A percentile compares a stretch with the other conserved stretches of the same genome.
Evolutionary conservation across 352 stramenopile species (phyloP).

Genomic region (Salisapilia sapeloensis): DNA sequence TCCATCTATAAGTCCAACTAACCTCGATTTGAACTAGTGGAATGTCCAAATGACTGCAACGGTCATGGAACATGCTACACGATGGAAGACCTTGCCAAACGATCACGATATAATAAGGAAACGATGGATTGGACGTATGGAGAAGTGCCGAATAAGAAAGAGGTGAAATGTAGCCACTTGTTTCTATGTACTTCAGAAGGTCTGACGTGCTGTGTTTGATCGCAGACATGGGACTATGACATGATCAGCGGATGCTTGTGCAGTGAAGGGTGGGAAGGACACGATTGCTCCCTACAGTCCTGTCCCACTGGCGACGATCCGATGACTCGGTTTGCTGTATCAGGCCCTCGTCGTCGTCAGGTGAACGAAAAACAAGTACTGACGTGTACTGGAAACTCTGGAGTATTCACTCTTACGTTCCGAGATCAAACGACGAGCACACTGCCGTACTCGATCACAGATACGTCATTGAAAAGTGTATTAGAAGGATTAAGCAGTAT

Average conservation of each 20-base stretch:
- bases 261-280: slow-evolving; percentile 74
- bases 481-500: slow-evolving; percentile 28
- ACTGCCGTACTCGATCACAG: slow-evolving; percentile 21
- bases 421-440: slow-evolving; percentile 42
- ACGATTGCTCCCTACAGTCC: slow-evolving; percentile 73
- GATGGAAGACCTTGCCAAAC: slow-evolving; percentile 55
- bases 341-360: slow-evolving; percentile 24
- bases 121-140: slow-evolving; percentile 36
- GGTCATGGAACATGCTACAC: slow-evolving; percentile 72
- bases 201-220: not conserved
- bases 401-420: slow-evolving; percentile 57
- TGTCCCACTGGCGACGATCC: slow-evolving; percentile 85
- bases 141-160: slow-evolving; percentile 59
- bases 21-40: slow-evolving; percentile 8
- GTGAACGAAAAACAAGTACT: slow-evolving; percentile 70
- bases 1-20: not conserved
- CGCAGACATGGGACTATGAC: slow-evolving; percentile 77
- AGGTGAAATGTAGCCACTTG: slow-evolving; percentile 3
- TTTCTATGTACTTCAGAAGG: not conserved
- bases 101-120: slow-evolving; percentile 29
- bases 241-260: slow-evolving; percentile 76
- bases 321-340: slow-evolving; percentile 21
- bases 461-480: slow-evolving; percentile 9
- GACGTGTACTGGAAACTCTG: slow-evolving; percentile 30
- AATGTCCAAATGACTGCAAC: slow-evolving; percentile 54